Base-by-base conservation (phyloP, 2,329 filamentous ascomycete species). In the Epichloe coenophiala region DNA sequence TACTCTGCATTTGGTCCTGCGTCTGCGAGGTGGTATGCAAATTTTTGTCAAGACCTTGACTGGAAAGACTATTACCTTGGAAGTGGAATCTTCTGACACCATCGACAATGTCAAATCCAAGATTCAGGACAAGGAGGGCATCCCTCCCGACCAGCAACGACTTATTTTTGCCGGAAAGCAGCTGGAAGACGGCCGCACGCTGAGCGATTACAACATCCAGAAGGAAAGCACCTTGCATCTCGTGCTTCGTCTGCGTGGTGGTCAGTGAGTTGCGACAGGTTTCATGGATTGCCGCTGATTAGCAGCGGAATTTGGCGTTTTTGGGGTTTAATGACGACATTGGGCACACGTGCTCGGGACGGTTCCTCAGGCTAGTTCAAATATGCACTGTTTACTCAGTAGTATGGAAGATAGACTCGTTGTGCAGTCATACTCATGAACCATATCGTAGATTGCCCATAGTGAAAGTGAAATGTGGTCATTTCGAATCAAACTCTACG, bases 161-260 rank as follows among this genome's bases (percentile, higher is more conserved):
- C 73, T 95, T 11, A 95, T 95, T 65, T 95, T 95, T 56, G 88
- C 89, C 45, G 89, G 89, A 53, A 95, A 95, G 80, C 88, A 95
- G 69, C 72, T 95, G 1, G 88, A 95, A 67, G 89, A 96, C 59
- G 90, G 90, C 47, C 86, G 90, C 19, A 96, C 90, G 0, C 75
- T 96, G 1, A 86, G 81, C 47, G 91, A 96, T 67, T 96, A 96
- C 80, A 96, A 96, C 74, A 96, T 96, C 45, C 91, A 97, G 69
- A 91, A 91, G 73, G 87, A 91, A 65, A 86, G 82, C 1, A 91
- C 87, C 0, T 77, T 91, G 1, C 86, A 91, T 66, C 66, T 91
- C 51, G 86, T 91, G 46, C 81, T 91, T 21, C 83, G 86, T 64
- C 80, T 91, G 5, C 84, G 86, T 70, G 85, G 85, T 76, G 85